Evolutionary conservation across 495 filamentous ascomycete species (phyloP), one percentile per base, ranked within the genome.

Genomic region (Xylaria telfairii): DNA sequence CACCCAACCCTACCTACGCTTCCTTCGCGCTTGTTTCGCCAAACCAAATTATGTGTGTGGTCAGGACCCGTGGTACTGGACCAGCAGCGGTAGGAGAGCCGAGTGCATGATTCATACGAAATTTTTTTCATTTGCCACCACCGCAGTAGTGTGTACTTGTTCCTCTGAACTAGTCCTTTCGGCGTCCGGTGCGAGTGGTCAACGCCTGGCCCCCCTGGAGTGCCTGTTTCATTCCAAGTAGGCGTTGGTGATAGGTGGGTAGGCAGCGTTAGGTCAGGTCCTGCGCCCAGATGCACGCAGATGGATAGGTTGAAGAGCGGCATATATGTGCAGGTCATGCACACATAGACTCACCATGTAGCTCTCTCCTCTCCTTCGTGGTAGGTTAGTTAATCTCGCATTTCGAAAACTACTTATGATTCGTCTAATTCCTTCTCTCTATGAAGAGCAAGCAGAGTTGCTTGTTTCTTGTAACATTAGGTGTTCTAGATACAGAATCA

Each of bases 121-220:
- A 17, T n/a, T 59, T 37, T 59, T 59, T 17, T 39, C n/a, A 21
- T 37, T 59, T 39, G 56, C 56, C 56, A 59, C 56, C 32, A 37
- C 30, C 37, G 37, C n/a, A n/a, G n/a, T n/a, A n/a, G n/a, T n/a
- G 56, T 59, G 56, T 8, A 7, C 19, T 39, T 19, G 32, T 59
- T 57, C 56, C n/a, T 2, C 32, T 37, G 10, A 6, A 54, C 19
- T 59, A 37, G 56, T 37, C 21, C 56, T 59, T 37, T 32, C 30
- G 32, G 19, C 32, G n/a, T 59, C 56, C 32, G 32, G 32, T 59
- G 56, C 19, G 56, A 34, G 17, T 57, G 19, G 47, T 9, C 21
- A 7, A 51, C 47, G 26, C 26, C 15, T 57, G 15, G 54, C n/a
- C 26, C 4, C 26, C 19, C 7, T 19, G 7, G 15, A 59, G 51